Evolutionary conservation across 108 stramenopile genomes (phyloP).

Genomic region (Pseudonitzschia multiseries): DNA sequence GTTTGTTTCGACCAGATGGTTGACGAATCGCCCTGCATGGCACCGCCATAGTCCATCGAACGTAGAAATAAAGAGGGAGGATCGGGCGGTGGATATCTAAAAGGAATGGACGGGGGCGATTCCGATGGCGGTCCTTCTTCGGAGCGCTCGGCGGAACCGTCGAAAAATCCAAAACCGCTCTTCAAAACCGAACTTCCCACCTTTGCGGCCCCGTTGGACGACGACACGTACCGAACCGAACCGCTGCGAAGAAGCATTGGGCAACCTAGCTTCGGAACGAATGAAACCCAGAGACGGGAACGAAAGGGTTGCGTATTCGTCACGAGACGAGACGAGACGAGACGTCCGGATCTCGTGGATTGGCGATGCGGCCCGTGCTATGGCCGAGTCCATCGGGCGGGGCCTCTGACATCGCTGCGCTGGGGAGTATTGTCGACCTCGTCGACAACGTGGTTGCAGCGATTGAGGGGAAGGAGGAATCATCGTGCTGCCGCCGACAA

Average conservation of each 20-base stretch:
- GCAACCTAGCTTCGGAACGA: neutral
- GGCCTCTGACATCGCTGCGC: constrained; percentile 19
- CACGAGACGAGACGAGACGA: neutral
- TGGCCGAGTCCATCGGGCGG: constrained; percentile 17
- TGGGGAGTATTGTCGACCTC: constrained; percentile 1
- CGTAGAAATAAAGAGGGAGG: too few relatives aligned
- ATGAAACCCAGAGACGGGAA: too few relatives aligned
- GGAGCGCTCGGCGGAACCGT: too few relatives aligned
- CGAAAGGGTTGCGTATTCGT: too few relatives aligned
- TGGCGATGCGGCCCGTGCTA: constrained; percentile 25
- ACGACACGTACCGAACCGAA: neutral
- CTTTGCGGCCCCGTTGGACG: neutral
- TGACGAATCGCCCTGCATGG: neutral
- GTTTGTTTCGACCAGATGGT: neutral
- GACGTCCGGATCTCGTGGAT: constrained; percentile 1
- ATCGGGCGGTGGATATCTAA: too few relatives aligned
- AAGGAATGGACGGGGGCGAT: neutral
- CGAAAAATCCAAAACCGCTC: too few relatives aligned
- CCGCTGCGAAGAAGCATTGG: neutral
- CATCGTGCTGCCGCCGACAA: too few relatives aligned
- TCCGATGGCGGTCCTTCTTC: too few relatives aligned
- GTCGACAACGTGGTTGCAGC: neutral
- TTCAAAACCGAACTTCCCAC: neutral
- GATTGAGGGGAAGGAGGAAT: too few relatives aligned
- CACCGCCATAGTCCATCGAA: too few relatives aligned